Conservation (phyloP, 345 rosid species). For the Gossypioides kirkii region DNA sequence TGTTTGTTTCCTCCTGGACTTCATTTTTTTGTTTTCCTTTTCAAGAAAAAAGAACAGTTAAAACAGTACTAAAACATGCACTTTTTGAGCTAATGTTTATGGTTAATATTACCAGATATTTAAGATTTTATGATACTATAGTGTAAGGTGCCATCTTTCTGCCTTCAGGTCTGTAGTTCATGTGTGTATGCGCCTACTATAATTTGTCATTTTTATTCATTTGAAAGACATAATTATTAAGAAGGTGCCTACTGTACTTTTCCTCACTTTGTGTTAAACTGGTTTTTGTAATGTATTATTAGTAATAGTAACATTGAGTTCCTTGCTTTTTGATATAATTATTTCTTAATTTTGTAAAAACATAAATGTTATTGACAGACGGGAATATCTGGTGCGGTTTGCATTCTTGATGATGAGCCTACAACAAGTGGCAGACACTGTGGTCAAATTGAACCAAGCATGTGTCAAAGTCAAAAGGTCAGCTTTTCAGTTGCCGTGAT, state of each 20-base stretch:
- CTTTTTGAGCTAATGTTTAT: not conserved
- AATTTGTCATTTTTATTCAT: not conserved
- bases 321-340: not conserved
- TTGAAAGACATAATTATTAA: not conserved
- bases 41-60: not conserved
- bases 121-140: not conserved
- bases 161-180: not conserved
- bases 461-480: slow-evolving; percentile 77
- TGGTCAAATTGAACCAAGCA: slow-evolving; percentile 72
- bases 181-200: not conserved
- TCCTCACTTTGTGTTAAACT: not conserved
- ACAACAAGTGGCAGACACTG: slow-evolving; percentile 79
- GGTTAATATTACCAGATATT: not conserved
- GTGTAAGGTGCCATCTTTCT: not conserved
- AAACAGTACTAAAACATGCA: not conserved
- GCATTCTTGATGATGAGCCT: slow-evolving; percentile 97
- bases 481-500: slow-evolving; percentile 82
- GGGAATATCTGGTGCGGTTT: slow-evolving; percentile 73
- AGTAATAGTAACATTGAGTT: not conserved
- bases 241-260: not conserved
- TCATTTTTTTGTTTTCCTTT: not conserved
- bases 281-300: not conserved
- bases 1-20: not conserved
- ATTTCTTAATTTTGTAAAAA: not conserved
- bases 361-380: slow-evolving; percentile 48